Evolutionary conservation across 169 alveolate species (phyloP), one percentile per base, ranked within the genome.

Genomic region (Plasmodium vivax): DNA sequence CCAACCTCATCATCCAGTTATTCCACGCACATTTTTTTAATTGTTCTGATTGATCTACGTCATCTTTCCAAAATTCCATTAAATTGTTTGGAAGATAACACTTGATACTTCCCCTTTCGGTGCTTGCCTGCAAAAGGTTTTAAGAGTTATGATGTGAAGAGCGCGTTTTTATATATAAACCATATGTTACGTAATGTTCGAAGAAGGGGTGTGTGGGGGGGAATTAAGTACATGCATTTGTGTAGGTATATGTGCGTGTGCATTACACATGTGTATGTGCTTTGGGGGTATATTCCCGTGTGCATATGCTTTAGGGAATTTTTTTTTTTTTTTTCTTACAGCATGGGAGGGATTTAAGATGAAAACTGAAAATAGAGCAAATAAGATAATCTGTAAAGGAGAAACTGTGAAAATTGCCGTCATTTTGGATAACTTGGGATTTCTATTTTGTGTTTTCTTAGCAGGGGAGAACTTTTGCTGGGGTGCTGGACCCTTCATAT

Each of bases 1-100:
- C 83, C 47, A 75, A 75, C 47, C 83, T 75, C 62, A 75, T 75
- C 83, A 75, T 75, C 83, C 83, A 75, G 47, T 75, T 75, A 27
- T 75, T 0, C 83, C 83, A 75, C 8, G 83, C 62, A 9, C 16
- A 75, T 8, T 32, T 75, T 75, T 75, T 75, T 34, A 75, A 32
- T 75, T 19, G 32, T 75, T 75, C 83, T 34, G 83, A 36, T 75
- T 75, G 36, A 19, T 75, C 83, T 34, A 75, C 7, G 27, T 41
- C n/a, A 23, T 47, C 83, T 12, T 75, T 75, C 83, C 83, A 75
- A 75, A 75, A 75, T 27, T 75, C 56, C 83, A 75, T 75, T 75
- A 75, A 75, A 75, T 75, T 75, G 47, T 75, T 34, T 75, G 83
- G 58, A 47, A 4, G 58, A 47, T 9, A 47, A 47, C 10, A 9